These are phyloP conservation scores for Botryotinia calthae DNA, from an alignment of 2,329 filamentous ascomycete genomes.

Conservation along the genomic window DNA sequence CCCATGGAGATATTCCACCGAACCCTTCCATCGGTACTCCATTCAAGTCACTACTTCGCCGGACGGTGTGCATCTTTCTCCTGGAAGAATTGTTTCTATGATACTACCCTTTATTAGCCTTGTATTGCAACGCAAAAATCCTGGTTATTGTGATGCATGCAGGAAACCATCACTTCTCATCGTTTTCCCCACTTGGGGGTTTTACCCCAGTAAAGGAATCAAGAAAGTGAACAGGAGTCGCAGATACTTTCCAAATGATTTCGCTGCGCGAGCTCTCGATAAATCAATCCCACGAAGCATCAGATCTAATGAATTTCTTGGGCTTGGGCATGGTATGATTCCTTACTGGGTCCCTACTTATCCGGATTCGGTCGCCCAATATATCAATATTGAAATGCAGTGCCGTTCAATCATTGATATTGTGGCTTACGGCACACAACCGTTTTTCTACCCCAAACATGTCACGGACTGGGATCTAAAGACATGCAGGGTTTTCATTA, in stretches of 20 bases:
- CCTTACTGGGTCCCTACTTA: constrained; percentile 12
- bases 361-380: constrained; percentile 9
- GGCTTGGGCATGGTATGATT: not conserved
- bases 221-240: constrained; percentile 5
- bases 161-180: constrained; percentile 4
- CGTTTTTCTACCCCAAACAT: constrained; percentile 12
- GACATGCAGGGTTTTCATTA: not conserved
- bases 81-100: constrained; percentile 3
- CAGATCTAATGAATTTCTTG: constrained; percentile 3
- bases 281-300: constrained; percentile 18
- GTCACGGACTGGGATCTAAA: constrained; percentile 3
- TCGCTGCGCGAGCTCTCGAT: not conserved
- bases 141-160: constrained; percentile 10
- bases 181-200: not conserved
- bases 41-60: constrained; percentile 16
- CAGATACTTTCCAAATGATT: not conserved
- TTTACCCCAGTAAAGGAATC: constrained; percentile 7
- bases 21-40: constrained; percentile 21
- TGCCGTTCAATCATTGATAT: constrained; percentile 15
- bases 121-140: constrained; percentile 16
- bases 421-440: constrained; percentile 19
- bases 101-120: constrained; percentile 10
- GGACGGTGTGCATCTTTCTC: constrained; percentile 4
- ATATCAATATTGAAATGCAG: constrained; percentile 18
- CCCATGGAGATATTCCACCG: constrained; percentile 17